Evolutionary conservation across 164 flowering plant species (phyloP).

Genomic region (Euptelea pleiosperma): DNA sequence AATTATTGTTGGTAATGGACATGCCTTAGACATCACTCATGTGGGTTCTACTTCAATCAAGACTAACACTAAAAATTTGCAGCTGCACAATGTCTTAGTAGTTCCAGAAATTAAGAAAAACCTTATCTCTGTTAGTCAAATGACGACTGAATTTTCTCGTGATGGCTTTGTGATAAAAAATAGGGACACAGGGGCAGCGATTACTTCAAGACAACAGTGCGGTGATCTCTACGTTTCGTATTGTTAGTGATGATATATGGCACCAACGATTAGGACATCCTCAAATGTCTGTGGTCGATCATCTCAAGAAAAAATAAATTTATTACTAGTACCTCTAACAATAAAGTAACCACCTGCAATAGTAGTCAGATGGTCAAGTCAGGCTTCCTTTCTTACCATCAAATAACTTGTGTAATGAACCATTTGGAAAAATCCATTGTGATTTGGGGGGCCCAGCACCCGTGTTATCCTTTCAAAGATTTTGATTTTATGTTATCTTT

Average conservation of each 20-base stretch:
- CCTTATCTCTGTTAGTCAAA: not conserved
- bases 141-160: constrained; percentile 1
- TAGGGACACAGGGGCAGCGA: not conserved
- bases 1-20: not conserved
- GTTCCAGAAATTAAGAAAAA: constrained; percentile 1
- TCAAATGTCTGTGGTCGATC: too few relatives aligned
- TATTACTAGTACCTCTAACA: too few relatives aligned
- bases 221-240: not conserved
- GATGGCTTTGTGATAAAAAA: constrained; percentile 4
- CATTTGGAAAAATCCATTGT: too few relatives aligned
- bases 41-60: not conserved
- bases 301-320: too few relatives aligned
- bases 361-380: too few relatives aligned
- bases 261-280: constrained; percentile 3
- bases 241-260: not conserved
- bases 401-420: too few relatives aligned
- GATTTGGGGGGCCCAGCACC: too few relatives aligned
- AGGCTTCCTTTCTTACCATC: too few relatives aligned
- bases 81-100: not conserved
- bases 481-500: too few relatives aligned
- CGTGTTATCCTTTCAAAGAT: too few relatives aligned
- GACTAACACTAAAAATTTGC: not conserved
- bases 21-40: not conserved
- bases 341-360: too few relatives aligned
- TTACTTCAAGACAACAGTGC: not conserved